Base-by-base conservation (phyloP, 768 basidiomycete species). In the Kwoniella bestiolae region DNA sequence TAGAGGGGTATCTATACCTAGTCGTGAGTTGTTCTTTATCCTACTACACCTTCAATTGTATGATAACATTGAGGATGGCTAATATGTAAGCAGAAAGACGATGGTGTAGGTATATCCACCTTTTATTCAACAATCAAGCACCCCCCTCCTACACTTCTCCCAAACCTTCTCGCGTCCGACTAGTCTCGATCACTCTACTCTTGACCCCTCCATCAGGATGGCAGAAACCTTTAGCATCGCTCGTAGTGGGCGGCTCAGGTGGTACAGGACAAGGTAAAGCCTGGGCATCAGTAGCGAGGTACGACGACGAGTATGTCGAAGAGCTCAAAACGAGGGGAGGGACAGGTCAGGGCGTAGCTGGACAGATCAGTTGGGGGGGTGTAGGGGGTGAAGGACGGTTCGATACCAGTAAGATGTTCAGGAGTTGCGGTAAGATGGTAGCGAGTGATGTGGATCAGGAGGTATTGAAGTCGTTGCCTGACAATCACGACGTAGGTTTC, bases 251-350 rank as follows among this genome's bases (percentile, higher is more conserved):
- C 16, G 75, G 70, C 14, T 29, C 58, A 23, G 50, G 52, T 21
- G 64, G 60, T 28, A 44, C 63, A 3, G 65, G 72, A 21, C 53
- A 71, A 78, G 68, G 82, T 83, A 74, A 71, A 62, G 75, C 77
- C 7, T 91, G 89, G 90, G 87, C 84, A 2, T 91, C 90, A 21
- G 81, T 94, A 12, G 88, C 90, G n/a, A 84, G 91, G 60, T 94
- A 94, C 74, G 87, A 89, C 66, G 90, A 93, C 69, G 82, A 78
- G 1, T 84, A 92, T 38, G 86, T 91, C 3, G 84, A 86, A 4
- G 80, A 84, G 47, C 82, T 93, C 12, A 78, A 79, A 51, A 35
- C 34, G 0, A 87, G 86, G 85, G 90, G 91, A 4, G 73, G 69
- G 0, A 45, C 25, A 46, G 74, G 59, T 1, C 52, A 69, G 32